Base-by-base conservation (phyloP, 73 alveolate species). In the Chromera velia region DNA sequence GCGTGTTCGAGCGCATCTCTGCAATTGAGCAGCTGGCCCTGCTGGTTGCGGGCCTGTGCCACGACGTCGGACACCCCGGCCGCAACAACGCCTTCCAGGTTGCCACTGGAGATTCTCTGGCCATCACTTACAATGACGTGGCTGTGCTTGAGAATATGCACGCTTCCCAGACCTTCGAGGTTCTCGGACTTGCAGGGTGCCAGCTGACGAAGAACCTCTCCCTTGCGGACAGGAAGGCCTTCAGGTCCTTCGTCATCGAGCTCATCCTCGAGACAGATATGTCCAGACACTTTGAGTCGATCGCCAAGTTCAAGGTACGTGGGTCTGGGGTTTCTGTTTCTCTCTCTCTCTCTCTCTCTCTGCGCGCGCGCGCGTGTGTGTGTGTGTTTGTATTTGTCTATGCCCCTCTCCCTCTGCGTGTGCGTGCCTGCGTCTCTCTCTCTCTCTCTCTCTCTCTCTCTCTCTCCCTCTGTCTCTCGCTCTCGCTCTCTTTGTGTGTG, bases 231-330 rank as follows among this genome's bases (percentile, higher is more conserved):
- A 7, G 34, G 34, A 30, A 10, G 10, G 32, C 32, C 4, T 28
- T 65, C 34, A 65, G 73, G 26, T 28, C 32, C 10, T 6, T 13
- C 4, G 34, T 65, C 34, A 65, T 65, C 34, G 73, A 65, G 19
- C 6, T 65, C 28, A 65, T 65, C 34, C 73, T 65, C 6, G 73
- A 65, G 34, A 65, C 73, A 4, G 73, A 65, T 13, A 65, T 65
- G 73, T 7, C 4, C 32, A 65, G 13, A 13, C 73, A 65, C 34
- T 65, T 65, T 65, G 55, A 40, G 55, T 40, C 55, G 22, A 40
- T 40, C 4, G 4, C 55, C 22, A 40, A 40, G 13, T 40, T 40
- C 55, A 40, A 40, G 55, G 55, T 40, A 40, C 13, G 55, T 40
- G 22, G 55, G 55, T n/a, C n/a, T n/a, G n/a, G n/a, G n/a, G n/a